These are phyloP conservation scores for Citropsis articulata DNA, from an alignment of 345 rosid species.

Conservation along the genomic window DNA sequence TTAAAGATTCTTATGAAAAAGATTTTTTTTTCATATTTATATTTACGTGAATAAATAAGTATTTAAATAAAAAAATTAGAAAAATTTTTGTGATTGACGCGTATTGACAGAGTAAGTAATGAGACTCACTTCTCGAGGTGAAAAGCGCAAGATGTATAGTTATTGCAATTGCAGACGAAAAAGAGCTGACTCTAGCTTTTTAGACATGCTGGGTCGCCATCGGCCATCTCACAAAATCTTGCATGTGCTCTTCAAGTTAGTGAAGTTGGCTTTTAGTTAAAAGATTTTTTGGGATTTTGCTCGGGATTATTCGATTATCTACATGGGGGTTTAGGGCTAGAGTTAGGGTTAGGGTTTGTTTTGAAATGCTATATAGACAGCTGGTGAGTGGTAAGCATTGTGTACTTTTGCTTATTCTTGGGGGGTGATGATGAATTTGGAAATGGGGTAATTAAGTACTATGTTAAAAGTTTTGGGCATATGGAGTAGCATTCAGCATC, in stretches of 20 bases:
- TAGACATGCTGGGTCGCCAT: neutral
- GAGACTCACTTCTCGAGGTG: neutral
- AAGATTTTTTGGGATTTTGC: neutral
- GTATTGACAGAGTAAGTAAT: neutral
- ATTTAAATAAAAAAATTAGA: too few relatives aligned
- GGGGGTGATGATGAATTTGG: too few relatives aligned
- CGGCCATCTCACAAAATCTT: neutral
- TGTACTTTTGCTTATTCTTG: neutral
- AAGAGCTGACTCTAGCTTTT: neutral
- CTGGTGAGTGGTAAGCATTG: neutral
- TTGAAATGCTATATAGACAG: neutral
- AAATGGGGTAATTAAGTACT: too few relatives aligned
- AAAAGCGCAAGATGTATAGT: neutral
- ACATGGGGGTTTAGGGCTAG: neutral
- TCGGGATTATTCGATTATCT: neutral
- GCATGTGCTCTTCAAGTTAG: neutral
- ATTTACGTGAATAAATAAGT: too few relatives aligned
- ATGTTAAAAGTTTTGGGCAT: neutral
- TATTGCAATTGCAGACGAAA: neutral
- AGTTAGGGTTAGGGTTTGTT: too few relatives aligned
- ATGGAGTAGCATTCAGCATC: neutral
- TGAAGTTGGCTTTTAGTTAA: neutral
- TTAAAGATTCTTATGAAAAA: too few relatives aligned
- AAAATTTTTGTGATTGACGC: too few relatives aligned
- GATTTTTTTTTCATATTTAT: too few relatives aligned